These are phyloP conservation scores for Hansenula sp. DNA, from an alignment of 1,139 yeast species.

Conservation along the genomic window DNA sequence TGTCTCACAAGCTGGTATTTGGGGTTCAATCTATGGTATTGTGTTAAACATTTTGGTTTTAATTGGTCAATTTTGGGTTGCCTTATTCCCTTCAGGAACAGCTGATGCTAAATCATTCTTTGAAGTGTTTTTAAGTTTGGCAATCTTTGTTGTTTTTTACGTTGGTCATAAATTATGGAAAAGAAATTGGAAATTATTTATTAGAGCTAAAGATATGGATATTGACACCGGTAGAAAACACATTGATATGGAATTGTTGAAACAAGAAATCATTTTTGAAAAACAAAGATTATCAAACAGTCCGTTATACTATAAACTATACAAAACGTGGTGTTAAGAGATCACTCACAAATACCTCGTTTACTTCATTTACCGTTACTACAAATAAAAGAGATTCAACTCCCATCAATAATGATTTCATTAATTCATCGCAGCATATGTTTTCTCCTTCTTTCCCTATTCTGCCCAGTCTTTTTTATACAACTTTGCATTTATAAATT, in stretches of 20 bases:
- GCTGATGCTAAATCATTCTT: constrained; percentile 61
- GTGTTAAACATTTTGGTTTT: constrained; percentile 45
- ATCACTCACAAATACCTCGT: not conserved
- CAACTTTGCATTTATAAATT: too few relatives aligned
- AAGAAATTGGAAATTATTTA: constrained; percentile 45
- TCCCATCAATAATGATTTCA: too few relatives aligned
- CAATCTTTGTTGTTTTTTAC: constrained; percentile 56
- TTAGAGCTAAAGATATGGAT: constrained; percentile 53
- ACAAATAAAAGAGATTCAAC: too few relatives aligned
- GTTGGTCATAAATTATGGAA: constrained; percentile 54
- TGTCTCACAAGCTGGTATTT: constrained; percentile 49
- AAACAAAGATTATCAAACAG: constrained; percentile 45
- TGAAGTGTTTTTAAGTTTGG: constrained; percentile 58
- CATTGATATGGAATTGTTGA: constrained; percentile 58
- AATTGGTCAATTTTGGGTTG: constrained; percentile 65
- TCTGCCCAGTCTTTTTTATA: not conserved
- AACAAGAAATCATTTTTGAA: constrained; percentile 64
- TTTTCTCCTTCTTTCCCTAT: too few relatives aligned
- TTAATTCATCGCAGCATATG: too few relatives aligned
- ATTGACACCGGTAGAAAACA: constrained; percentile 70
- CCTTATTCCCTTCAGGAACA: constrained; percentile 53
- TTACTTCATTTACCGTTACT: too few relatives aligned
- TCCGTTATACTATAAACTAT: constrained; percentile 50
- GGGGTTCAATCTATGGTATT: constrained; percentile 51
- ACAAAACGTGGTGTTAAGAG: constrained; percentile 51